Evolutionary conservation across 345 rosid species (phyloP).

Genomic region (Garcia nutans): DNA sequence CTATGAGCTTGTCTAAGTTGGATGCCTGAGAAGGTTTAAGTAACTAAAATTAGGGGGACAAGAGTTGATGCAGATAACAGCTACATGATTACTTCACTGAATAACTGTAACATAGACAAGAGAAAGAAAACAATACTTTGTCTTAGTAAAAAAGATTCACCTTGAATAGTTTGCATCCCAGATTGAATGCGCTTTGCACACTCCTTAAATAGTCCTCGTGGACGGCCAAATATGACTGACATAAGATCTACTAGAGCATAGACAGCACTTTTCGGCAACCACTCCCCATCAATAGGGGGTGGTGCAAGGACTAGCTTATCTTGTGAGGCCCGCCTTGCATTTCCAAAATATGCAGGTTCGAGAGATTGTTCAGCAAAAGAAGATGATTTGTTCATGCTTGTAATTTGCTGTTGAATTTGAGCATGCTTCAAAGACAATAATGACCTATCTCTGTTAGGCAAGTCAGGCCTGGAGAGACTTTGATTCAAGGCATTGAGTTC

Average conservation of each 20-base stretch:
- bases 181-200: constrained; percentile 86
- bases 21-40: neutral
- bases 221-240: constrained; percentile 85
- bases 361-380: constrained; percentile 40
- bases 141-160: constrained; percentile 28
- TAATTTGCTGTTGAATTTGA: constrained; percentile 57
- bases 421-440: constrained; percentile 51
- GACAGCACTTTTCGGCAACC: constrained; percentile 91
- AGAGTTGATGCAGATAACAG: constrained; percentile 5
- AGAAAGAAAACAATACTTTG: neutral
- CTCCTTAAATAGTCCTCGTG: constrained; percentile 90
- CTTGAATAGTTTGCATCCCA: constrained; percentile 76
- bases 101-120: constrained; percentile 5
- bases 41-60: neutral
- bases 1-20: neutral
- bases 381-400: constrained; percentile 31
- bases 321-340: constrained; percentile 45
- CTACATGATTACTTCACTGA: neutral
- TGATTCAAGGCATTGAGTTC: constrained; percentile 69
- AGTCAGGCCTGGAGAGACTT: constrained; percentile 60
- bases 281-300: constrained; percentile 86
- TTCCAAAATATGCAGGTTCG: constrained; percentile 66
- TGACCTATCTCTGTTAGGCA: constrained; percentile 64
- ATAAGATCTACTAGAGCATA: constrained; percentile 89
- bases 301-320: constrained; percentile 84